phyloP scores from a whole-genome alignment of 2,329 filamentous ascomycete species.

The Colletotrichum musicola region DNA sequence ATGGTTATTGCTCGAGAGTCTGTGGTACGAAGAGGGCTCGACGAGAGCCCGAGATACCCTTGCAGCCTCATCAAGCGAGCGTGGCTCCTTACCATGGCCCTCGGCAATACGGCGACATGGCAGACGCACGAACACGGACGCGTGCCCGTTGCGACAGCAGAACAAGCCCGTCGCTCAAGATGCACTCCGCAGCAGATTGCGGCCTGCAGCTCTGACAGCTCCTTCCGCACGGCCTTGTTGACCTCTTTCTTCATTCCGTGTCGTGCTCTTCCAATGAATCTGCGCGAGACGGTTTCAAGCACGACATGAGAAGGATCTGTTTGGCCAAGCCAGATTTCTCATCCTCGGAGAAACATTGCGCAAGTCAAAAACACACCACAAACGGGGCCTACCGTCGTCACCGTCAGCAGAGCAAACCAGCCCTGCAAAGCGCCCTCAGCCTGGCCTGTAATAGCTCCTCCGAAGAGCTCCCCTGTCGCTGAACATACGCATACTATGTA shows the following conservation, averaged over 20 bases:
- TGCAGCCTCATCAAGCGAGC: slow-evolving; percentile 18
- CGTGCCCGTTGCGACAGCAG: not conserved
- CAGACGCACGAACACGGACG: too few relatives aligned
- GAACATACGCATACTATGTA: not conserved
- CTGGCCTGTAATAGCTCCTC: slow-evolving; percentile 9
- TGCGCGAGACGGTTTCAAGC: not conserved
- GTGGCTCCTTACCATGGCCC: not conserved
- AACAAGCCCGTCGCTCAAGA: slow-evolving; percentile 8
- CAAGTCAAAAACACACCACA: not conserved
- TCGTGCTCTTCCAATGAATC: not conserved
- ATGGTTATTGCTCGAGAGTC: not conserved
- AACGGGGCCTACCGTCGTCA: slow-evolving; percentile 2
- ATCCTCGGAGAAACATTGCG: not conserved
- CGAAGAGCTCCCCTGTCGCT: slow-evolving; percentile 7
- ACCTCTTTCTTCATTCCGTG: not conserved
- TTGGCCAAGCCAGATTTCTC: slow-evolving; percentile 13
- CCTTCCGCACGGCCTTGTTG: not conserved
- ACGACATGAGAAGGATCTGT: not conserved
- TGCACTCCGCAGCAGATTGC: slow-evolving; percentile 6
- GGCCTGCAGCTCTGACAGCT: slow-evolving; percentile 19
- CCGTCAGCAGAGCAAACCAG: not conserved
- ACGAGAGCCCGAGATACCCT: slow-evolving; percentile 4
- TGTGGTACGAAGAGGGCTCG: not conserved
- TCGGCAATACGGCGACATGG: too few relatives aligned
- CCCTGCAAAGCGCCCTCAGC: not conserved